Evolutionary conservation across 495 filamentous ascomycete genomes (phyloP).

Genomic region (Lepraria neglecta): DNA sequence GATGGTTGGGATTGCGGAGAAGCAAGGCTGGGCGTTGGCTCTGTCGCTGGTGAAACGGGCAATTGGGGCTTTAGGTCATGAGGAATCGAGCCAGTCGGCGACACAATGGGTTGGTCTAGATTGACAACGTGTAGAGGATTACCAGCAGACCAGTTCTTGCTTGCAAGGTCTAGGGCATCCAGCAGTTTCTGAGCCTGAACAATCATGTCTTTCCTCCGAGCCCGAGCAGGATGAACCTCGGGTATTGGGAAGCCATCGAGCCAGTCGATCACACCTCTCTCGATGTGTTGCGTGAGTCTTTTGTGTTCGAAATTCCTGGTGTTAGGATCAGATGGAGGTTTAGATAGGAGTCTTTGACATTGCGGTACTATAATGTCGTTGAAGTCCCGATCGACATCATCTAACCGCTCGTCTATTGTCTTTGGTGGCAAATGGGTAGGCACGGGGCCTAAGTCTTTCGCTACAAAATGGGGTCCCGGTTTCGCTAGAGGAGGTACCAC

Average conservation of each 20-base stretch:
- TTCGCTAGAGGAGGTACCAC: neutral
- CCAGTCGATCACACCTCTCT: conserved; percentile 5
- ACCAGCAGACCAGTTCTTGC: neutral
- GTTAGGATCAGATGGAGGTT: neutral
- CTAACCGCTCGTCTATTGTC: conserved; percentile 1
- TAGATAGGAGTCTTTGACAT: neutral
- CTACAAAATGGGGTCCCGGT: neutral
- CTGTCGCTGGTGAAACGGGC: neutral
- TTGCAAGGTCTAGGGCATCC: conserved; percentile 1
- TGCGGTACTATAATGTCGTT: neutral
- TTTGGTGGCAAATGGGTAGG: neutral
- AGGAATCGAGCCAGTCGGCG: neutral
- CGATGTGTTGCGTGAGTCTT: conserved; percentile 4
- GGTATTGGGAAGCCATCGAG: conserved; percentile 14
- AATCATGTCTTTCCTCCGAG: conserved; percentile 10
- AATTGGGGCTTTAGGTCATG: neutral
- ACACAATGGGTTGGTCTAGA: neutral
- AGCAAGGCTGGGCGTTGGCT: neutral
- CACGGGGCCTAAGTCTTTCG: neutral
- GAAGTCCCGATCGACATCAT: neutral
- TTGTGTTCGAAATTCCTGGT: neutral
- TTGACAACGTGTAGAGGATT: neutral
- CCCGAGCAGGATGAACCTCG: conserved; percentile 5
- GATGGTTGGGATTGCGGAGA: neutral
- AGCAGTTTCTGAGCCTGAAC: conserved; percentile 15